Percentiles rank a stretch among this genome's conserved stretches.
phyloP scores from a whole-genome alignment of 208 protist genomes.

The Porcisia hertigi region DNA sequence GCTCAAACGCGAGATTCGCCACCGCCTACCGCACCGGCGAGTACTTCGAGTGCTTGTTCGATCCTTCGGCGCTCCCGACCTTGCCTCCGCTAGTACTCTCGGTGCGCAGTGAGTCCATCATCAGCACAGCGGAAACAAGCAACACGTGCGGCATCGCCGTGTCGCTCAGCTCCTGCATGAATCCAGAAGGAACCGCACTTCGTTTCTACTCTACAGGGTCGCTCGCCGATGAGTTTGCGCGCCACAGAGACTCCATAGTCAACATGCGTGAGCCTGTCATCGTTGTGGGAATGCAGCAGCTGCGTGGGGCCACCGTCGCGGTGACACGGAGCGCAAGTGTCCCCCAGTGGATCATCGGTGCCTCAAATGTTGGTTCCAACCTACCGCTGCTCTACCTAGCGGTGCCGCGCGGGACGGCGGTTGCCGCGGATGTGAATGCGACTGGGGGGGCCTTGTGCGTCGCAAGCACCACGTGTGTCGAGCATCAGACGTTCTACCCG shows the following conservation, averaged over 20 bases:
- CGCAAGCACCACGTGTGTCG: conserved; percentile 12
- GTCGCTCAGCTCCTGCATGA: conserved; percentile 30
- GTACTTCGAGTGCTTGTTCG: conserved; percentile 22
- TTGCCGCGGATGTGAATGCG: not conserved
- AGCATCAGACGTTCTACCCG: conserved; percentile 33
- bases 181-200: conserved; percentile 14
- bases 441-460: conserved; percentile 7
- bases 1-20: not conserved
- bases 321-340: conserved; percentile 31
- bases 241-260: not conserved
- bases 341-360: conserved; percentile 4
- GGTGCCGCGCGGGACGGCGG: conserved; percentile 9
- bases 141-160: conserved; percentile 33
- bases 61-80: not conserved
- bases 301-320: conserved; percentile 43
- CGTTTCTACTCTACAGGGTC: conserved; percentile 58
- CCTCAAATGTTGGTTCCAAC: not conserved
- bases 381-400: conserved; percentile 41
- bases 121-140: conserved; percentile 17
- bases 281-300: conserved; percentile 50
- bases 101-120: conserved; percentile 33
- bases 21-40: conserved; percentile 40
- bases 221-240: conserved; percentile 3
- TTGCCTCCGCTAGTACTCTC: conserved; percentile 44
- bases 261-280: conserved; percentile 33